Evolutionary conservation across 2,329 filamentous ascomycete genomes (phyloP).

Genomic region (Zymoseptoria tritici): DNA sequence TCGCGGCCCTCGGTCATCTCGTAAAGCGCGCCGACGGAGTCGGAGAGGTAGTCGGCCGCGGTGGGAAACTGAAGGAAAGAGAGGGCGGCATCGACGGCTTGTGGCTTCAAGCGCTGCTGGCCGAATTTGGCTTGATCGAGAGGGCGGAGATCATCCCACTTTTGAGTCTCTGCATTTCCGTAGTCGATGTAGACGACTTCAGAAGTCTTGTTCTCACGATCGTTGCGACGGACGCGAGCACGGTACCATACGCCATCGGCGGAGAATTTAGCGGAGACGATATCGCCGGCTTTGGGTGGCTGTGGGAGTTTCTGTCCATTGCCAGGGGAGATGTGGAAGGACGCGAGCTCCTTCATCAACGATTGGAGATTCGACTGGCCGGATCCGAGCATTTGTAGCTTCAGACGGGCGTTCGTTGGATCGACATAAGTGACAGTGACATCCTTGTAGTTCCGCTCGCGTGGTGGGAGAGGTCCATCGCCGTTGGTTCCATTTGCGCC

Average conservation of each 20-base stretch:
- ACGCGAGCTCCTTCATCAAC: constrained; percentile 83
- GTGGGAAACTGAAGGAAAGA: constrained; percentile 85
- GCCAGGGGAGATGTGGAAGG: constrained; percentile 77
- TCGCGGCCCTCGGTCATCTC: constrained; percentile 64
- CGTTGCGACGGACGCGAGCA: constrained; percentile 81
- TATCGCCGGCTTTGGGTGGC: constrained; percentile 85
- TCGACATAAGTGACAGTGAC: constrained; percentile 89
- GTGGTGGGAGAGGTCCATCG: constrained; percentile 45
- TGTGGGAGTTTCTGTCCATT: constrained; percentile 64
- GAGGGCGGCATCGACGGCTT: constrained; percentile 79
- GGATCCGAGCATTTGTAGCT: constrained; percentile 82
- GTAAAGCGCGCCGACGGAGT: constrained; percentile 68
- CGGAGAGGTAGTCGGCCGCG: constrained; percentile 71
- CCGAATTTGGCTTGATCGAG: constrained; percentile 73
- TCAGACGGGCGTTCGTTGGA: constrained; percentile 64
- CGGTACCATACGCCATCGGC: constrained; percentile 93
- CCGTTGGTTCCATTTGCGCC: constrained; percentile 42
- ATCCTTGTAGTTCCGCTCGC: constrained; percentile 86
- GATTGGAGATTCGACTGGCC: constrained; percentile 79
- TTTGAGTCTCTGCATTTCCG: constrained; percentile 82
- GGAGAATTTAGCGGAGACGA: constrained; percentile 84
- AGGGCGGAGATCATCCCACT: constrained; percentile 78
- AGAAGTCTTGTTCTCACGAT: constrained; percentile 78
- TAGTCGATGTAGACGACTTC: constrained; percentile 96
- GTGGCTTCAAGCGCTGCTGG: constrained; percentile 71